Conservation (phyloP, 2,329 filamentous ascomycete species). For the Escovopsis weberi region DNA sequence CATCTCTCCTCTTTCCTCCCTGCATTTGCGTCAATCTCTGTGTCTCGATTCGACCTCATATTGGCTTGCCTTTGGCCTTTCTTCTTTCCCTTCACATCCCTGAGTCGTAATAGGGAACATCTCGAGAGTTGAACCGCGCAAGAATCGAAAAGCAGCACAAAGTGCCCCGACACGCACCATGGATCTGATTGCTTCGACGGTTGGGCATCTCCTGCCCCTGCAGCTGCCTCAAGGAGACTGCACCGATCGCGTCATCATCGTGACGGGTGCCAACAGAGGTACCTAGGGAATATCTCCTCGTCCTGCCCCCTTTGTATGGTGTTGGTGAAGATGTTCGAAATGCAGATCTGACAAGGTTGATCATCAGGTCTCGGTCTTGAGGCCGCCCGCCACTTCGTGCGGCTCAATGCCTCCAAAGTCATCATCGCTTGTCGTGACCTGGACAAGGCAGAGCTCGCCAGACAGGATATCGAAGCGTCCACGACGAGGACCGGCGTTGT, state of each 20-base stretch:
- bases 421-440: conserved; percentile 23
- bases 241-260: conserved; percentile 20
- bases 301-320: no score
- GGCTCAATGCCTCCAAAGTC: conserved; percentile 20
- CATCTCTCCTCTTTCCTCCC: no score
- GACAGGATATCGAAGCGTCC: conserved; percentile 14
- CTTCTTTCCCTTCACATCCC: no score
- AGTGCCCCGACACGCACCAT: background rate
- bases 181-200: background rate
- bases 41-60: no score
- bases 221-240: conserved; percentile 19
- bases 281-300: background rate
- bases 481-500: conserved; percentile 5
- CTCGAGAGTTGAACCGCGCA: no score
- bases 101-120: no score
- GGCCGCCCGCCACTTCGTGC: conserved; percentile 22
- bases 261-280: conserved; percentile 23
- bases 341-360: background rate
- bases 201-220: conserved; percentile 12
- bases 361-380: conserved; percentile 22
- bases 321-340: no score
- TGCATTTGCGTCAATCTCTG: no score
- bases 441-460: conserved; percentile 23
- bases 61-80: no score
- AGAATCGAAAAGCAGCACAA: no score